Base-by-base conservation (phyloP, 2,329 filamentous ascomycete genomes). In the Trichoderma sp. region DNA sequence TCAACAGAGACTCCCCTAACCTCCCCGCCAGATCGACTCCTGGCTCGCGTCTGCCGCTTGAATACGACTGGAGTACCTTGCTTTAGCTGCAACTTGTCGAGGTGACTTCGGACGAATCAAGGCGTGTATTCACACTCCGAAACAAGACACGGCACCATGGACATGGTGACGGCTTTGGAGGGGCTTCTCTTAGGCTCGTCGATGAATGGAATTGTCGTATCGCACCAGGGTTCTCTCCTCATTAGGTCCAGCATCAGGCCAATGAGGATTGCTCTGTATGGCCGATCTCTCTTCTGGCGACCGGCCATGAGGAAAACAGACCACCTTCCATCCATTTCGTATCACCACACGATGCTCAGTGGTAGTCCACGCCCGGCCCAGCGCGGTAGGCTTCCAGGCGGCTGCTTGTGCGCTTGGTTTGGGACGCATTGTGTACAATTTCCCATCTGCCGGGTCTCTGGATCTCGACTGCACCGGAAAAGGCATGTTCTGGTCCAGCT, bases 401-500 rank as follows among this genome's bases (percentile, higher is more conserved):
- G 7, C 10, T 14, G 17, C 28, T 34, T 34, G 26, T 17, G 17
- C 3, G 30, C 43, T 50, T 30, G 28, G 12, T 39, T 10, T 14
- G 5, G 44, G 15, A 19, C 19, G 12, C 9, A 39, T 43, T 47
- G 34, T 7, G 39, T 54, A 52, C 48, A 21, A 52, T 39, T 19
- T 63, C 41, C 60, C 60, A 12, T 63, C 51, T 55, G 60, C 60
- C 60, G 26, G 60, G 60, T 55, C 60, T 45, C 43, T 47, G 60
- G 60, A 55, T 63, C 17, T 50, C 19, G 21, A 24, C n/a, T 34
- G 26, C 9, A 34, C 50, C 28, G n/a, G 48, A 45, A 34, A 55
- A 63, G 9, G 26, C 54, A 45, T 64, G 54, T 51, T 58, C 55
- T 52, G 62, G 54, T 51, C 30, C 62, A 64, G 62, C 62, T 64